Percentiles rank a stretch among this genome's conserved stretches.
These are phyloP conservation scores for Epichloe baconii DNA, from an alignment of 2,329 filamentous ascomycete genomes.

Conservation along the genomic window DNA sequence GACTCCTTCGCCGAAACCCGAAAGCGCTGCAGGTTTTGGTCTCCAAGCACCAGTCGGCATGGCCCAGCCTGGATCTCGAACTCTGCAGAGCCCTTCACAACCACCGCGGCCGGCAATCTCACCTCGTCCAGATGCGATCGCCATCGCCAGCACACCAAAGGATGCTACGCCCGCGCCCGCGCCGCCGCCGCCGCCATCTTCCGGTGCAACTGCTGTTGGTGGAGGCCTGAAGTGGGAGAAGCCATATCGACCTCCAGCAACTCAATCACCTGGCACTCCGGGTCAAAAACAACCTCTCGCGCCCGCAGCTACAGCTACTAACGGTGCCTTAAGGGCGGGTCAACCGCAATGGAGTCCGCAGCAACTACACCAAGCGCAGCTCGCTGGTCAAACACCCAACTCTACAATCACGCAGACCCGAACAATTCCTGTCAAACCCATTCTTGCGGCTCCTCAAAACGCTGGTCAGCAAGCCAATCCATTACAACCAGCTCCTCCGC, in stretches of 20 bases:
- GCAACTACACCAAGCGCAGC: slow-evolving; percentile 8
- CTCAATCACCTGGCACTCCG: slow-evolving; percentile 6
- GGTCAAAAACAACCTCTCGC: slow-evolving; percentile 9
- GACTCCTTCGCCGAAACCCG: slow-evolving; percentile 18
- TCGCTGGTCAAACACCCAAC: not conserved
- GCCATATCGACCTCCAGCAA: slow-evolving; percentile 24
- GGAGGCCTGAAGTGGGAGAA: slow-evolving; percentile 27
- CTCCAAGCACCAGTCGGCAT: slow-evolving; percentile 24
- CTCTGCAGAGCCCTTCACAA: slow-evolving; percentile 19
- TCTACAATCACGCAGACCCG: slow-evolving; percentile 9
- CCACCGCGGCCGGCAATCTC: slow-evolving; percentile 19
- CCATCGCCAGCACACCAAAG: slow-evolving; percentile 16
- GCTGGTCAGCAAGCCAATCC: slow-evolving; percentile 23
- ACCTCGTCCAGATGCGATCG: slow-evolving; percentile 19
- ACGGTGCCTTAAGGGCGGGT: not conserved
- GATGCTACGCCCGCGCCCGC: slow-evolving; percentile 12
- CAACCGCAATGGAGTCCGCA: slow-evolving; percentile 6
- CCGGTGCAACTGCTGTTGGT: not conserved
- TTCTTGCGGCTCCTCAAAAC: slow-evolving; percentile 22
- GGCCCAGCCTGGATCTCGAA: slow-evolving; percentile 18
- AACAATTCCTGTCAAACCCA: slow-evolving; percentile 15
- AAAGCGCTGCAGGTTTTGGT: slow-evolving; percentile 17
- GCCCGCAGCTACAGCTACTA: not conserved
- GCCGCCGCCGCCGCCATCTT: not conserved
- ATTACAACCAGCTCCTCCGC: slow-evolving; percentile 21